Base-by-base conservation (phyloP, 192 early-diverging fungal genomes). In the Oehlia diaphana region DNA sequence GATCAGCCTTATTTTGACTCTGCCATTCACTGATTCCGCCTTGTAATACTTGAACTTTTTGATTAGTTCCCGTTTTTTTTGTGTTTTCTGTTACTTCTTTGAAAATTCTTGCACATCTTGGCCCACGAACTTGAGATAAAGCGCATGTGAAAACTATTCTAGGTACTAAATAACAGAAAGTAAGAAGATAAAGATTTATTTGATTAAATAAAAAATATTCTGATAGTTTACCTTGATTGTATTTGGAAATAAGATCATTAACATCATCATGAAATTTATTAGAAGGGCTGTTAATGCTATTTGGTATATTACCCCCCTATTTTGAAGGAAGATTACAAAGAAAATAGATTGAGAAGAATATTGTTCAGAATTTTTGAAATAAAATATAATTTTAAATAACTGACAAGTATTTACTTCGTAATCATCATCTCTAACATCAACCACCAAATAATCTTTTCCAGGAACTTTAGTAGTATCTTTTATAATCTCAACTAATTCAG, bases 131-230 rank as follows among this genome's bases (percentile, higher is more conserved):
- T 86, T 97, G 95, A 23, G 94, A 96, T 26, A 95, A 81, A 2
- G 94, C 92, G 78, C 96, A 98, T 80, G 97, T 96, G 77, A 98
- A 97, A 78, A 93, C 86, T 4, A 98, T 78, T 31, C 84, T 74
- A 2, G 93, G 93, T 7, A 94, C 89, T 37, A 80, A 16, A 44
- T 50, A 73, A n/a, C 21, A 26, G 16, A 58, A 31, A 61, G 23
- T 58, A 9, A 71, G 9, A 47, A 47, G 42, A 42, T 47, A 71
- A 23, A 23, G 39, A 71, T 47, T 19, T 9, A 72, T 44, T 10
- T 47, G 10, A 47, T 37, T 21, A 72, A n/a, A 13, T 47, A 23
- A 26, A 74, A 2, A 58, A 28, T 58, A 19, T 61, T 28, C 62
- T 58, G 26, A 42, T 61, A 61, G 37, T 66, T 42, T 67, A 77